Evolutionary conservation across 2,329 filamentous ascomycete genomes (phyloP).

Genomic region (Bertia moriformis): DNA sequence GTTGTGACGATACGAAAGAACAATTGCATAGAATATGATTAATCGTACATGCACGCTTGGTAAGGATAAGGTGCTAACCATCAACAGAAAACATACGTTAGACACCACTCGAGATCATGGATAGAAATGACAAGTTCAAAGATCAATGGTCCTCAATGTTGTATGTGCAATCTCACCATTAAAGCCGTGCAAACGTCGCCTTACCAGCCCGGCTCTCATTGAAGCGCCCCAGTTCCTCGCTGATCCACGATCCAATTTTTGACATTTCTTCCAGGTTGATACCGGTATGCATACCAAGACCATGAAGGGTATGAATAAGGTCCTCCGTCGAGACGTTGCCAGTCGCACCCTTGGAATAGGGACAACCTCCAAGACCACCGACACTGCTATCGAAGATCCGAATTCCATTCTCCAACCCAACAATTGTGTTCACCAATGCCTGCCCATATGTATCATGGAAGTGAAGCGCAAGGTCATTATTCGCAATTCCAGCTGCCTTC

Average conservation of each 20-base stretch:
- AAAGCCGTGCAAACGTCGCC: slow-evolving; percentile 25
- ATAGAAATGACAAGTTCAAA: too few relatives aligned
- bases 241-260: slow-evolving; percentile 40
- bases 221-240: slow-evolving; percentile 29
- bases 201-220: slow-evolving; percentile 39
- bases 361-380: slow-evolving; percentile 48
- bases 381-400: slow-evolving; percentile 50
- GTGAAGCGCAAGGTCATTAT: slow-evolving; percentile 44
- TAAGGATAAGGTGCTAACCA: too few relatives aligned
- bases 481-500: slow-evolving; percentile 41
- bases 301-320: slow-evolving; percentile 42
- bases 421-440: slow-evolving; percentile 46
- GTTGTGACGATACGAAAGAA: too few relatives aligned
- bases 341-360: slow-evolving; percentile 50
- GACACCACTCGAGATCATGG: too few relatives aligned
- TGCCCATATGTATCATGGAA: slow-evolving; percentile 56
- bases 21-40: too few relatives aligned
- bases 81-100: too few relatives aligned
- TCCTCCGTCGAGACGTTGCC: slow-evolving; percentile 54
- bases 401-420: slow-evolving; percentile 46
- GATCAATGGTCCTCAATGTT: background rate
- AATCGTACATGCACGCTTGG: too few relatives aligned
- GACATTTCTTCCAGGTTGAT: slow-evolving; percentile 38
- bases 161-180: too few relatives aligned
- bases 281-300: slow-evolving; percentile 43